Evolutionary conservation across 495 filamentous ascomycete species (phyloP), one percentile per base, ranked within the genome.

Genomic region (Neurospora sublineolata): DNA sequence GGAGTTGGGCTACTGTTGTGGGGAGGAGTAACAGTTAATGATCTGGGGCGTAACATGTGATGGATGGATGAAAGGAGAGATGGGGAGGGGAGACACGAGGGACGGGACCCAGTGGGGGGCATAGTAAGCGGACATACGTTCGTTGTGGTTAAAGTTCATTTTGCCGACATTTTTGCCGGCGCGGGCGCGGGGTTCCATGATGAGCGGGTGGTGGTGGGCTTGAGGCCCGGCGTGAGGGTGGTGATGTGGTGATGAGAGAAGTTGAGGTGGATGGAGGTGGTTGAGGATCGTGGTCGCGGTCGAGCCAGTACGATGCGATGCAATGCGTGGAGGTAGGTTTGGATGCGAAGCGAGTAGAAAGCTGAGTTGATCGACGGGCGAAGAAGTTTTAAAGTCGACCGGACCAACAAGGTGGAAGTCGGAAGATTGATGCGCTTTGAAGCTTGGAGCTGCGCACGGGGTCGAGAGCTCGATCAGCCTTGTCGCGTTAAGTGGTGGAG

Each of bases 151-250:
- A 79, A 97, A 94, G 79, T 94, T 96, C 85, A 93, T 91, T 78
- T 96, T 93, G 74, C 93, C 93, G 77, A 93, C 92, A 80, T 94
- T 92, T 77, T 93, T 90, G 73, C 89, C 90, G 73, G 89, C 89
- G 76, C 92, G 88, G 44, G 91, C 91, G 68, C 92, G 86, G 69
- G 91, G 91, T 80, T 94, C 92, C 78, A 91, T 88, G 73, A 69
- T 42, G 69, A 64, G 14, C 10, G n/a, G 23, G 68, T n/a, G 40
- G 12, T 18, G 67, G 44, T 64, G 16, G 11, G 67, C 30, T 20
- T 40, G 39, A 37, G 39, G 40, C 42, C 58, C 70, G 20, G 68
- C 14, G 52, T 60, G 52, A 60, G 23, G 52, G 52, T 30, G 52
- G 27, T 60, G 52, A 30, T 60, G 27, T 18, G 14, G 52, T 60